Evolutionary conservation across 139 green algal genomes (phyloP).

Genomic region (Chlamydomonas sphaeroides): DNA sequence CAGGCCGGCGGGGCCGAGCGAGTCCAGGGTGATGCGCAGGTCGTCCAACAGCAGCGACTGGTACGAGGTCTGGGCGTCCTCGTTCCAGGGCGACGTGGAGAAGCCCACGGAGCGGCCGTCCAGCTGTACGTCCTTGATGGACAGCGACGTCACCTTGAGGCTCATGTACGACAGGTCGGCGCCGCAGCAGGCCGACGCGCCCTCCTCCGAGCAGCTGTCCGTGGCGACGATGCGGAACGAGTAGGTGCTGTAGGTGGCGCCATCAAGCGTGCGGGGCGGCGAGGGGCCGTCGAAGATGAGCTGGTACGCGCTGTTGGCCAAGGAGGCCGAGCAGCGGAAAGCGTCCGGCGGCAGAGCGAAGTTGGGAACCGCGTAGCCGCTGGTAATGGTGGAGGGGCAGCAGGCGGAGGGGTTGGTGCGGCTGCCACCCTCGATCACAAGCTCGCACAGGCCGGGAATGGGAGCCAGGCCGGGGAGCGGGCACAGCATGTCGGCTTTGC

Average conservation of each 20-base stretch:
- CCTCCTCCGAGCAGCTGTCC: not conserved
- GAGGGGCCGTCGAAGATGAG: slow-evolving; percentile 4
- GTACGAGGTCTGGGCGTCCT: slow-evolving; percentile 21
- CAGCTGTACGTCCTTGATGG: slow-evolving; percentile 22
- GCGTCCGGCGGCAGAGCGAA: not conserved
- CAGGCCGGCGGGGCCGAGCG: slow-evolving; percentile 12
- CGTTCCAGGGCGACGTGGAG: slow-evolving; percentile 30
- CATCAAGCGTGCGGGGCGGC: not conserved
- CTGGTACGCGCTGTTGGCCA: not conserved
- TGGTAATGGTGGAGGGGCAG: slow-evolving; percentile 35
- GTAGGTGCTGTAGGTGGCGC: slow-evolving; percentile 10
- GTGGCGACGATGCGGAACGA: slow-evolving; percentile 25
- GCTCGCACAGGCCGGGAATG: slow-evolving; percentile 34
- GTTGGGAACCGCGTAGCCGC: not conserved
- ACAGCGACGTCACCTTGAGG: slow-evolving; percentile 25
- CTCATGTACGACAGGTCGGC: slow-evolving; percentile 34
- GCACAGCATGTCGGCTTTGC: slow-evolving; percentile 32
- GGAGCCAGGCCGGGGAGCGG: slow-evolving; percentile 32
- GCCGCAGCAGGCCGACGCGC: slow-evolving; percentile 38
- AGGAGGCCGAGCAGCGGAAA: slow-evolving; percentile 28
- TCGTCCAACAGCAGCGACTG: slow-evolving; percentile 22
- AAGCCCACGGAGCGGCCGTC: not conserved
- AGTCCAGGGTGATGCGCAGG: slow-evolving; percentile 19
- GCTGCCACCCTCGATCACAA: slow-evolving; percentile 37
- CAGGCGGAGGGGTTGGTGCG: slow-evolving; percentile 20